Percentiles rank a stretch among this genome's conserved stretches.
phyloP scores from a whole-genome alignment of 2,329 filamentous ascomycete genomes.

The Hortaea sp. region DNA sequence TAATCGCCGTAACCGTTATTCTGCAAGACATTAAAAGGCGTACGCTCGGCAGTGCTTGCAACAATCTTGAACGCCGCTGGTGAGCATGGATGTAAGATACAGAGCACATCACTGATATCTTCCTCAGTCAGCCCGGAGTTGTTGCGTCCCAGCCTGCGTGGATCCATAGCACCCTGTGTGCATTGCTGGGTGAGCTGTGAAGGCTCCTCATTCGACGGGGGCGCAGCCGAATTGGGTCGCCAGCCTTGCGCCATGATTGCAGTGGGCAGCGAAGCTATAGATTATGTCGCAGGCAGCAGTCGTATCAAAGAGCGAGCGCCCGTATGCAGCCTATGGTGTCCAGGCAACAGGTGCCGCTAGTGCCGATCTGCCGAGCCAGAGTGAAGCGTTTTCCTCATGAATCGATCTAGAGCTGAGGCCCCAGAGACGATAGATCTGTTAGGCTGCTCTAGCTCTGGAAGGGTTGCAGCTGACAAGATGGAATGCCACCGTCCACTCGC shows the following conservation, averaged over 20 bases:
- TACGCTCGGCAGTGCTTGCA: constrained; percentile 39
- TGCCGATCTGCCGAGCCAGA: background rate
- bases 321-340: constrained; percentile 2
- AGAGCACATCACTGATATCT: constrained; percentile 80
- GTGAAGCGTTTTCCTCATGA: too few relatives aligned
- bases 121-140: constrained; percentile 74
- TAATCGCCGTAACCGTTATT: constrained; percentile 25
- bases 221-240: background rate
- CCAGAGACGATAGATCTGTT: too few relatives aligned
- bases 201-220: constrained; percentile 27
- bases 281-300: background rate
- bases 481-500: too few relatives aligned
- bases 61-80: constrained; percentile 63
- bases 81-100: constrained; percentile 73
- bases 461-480: too few relatives aligned
- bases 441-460: too few relatives aligned
- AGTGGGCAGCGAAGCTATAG: background rate
- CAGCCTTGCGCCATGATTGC: background rate
- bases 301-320: constrained; percentile 1
- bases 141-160: constrained; percentile 65
- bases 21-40: constrained; percentile 54
- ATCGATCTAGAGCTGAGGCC: too few relatives aligned
- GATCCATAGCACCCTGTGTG: constrained; percentile 74
- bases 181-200: constrained; percentile 4
- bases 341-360: constrained; percentile 6